Conservation (phyloP, 495 filamentous ascomycete genomes). For the Hypoxylon rickii region DNA sequence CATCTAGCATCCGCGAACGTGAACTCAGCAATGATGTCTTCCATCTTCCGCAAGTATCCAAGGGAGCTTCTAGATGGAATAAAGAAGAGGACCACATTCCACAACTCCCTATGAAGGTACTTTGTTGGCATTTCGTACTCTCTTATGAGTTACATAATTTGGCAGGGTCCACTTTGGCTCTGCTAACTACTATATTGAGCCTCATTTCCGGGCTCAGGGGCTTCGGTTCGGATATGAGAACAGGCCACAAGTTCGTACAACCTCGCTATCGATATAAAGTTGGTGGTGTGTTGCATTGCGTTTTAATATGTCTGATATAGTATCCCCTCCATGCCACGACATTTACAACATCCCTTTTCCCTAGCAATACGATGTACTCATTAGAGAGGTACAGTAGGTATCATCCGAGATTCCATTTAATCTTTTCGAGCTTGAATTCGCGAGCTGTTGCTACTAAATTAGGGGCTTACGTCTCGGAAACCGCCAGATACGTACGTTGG, state of each 20-base stretch:
- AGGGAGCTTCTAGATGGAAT: neutral
- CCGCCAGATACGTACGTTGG: too few species aligned
- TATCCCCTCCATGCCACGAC: constrained; percentile 5
- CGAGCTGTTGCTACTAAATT: constrained; percentile 10
- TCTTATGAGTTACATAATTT: neutral
- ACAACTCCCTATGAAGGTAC: too few species aligned
- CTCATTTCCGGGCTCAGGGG: constrained; percentile 32
- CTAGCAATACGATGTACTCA: neutral
- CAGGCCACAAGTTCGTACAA: constrained; percentile 14
- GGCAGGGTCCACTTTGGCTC: constrained; percentile 5
- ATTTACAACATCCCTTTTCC: neutral
- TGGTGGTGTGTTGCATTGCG: neutral
- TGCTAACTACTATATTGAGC: constrained; percentile 24
- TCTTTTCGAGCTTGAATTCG: constrained; percentile 16
- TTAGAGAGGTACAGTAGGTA: neutral
- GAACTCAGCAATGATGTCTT: too few species aligned
- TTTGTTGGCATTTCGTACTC: too few species aligned
- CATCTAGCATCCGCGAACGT: too few species aligned
- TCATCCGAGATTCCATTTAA: too few species aligned
- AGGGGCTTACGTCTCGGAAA: constrained; percentile 24
- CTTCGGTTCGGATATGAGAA: constrained; percentile 24
- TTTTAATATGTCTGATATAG: neutral
- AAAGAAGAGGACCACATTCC: constrained; percentile 14
- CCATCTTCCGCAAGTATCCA: neutral
- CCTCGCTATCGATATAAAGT: constrained; percentile 7